Conservation (phyloP, 1,284 basidiomycete species). For the Leccinum subspadiceum region DNA sequence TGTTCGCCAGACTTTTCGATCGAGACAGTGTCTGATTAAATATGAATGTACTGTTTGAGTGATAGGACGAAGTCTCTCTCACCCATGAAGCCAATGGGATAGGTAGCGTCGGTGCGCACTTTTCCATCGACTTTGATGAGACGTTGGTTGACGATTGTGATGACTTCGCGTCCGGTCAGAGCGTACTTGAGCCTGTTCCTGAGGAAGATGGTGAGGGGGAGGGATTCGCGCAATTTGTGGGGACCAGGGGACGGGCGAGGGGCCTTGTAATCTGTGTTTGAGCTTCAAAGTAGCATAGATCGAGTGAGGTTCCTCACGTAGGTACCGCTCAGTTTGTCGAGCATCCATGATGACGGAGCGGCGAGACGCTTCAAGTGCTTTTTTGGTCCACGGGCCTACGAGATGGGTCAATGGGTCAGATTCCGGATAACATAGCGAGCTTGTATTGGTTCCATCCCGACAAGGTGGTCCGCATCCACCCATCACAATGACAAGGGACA, state of each 20-base stretch:
- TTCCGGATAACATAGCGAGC: not conserved
- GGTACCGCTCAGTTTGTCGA: slow-evolving; percentile 98
- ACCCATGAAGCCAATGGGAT: slow-evolving; percentile 98
- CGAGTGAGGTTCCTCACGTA: slow-evolving; percentile 64
- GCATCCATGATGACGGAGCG: slow-evolving; percentile 99
- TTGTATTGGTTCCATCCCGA: slow-evolving; percentile 24
- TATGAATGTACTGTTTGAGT: slow-evolving; percentile 1
- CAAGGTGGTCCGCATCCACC: slow-evolving; percentile 25
- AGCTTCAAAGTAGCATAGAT: slow-evolving; percentile 4
- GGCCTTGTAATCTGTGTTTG: slow-evolving; percentile 52
- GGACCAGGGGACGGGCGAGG: slow-evolving; percentile 97
- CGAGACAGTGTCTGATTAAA: slow-evolving; percentile 80
- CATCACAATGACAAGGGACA: slow-evolving; percentile 5
- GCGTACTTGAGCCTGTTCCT: slow-evolving; percentile 99
- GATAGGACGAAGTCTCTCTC: slow-evolving; percentile 36
- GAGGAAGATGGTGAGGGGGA: slow-evolving; percentile 93
- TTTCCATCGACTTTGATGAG: slow-evolving; percentile 99
- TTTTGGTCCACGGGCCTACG: slow-evolving; percentile 95
- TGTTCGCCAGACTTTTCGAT: slow-evolving; percentile 99
- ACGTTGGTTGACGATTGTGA: slow-evolving; percentile 92
- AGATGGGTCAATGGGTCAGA: slow-evolving; percentile 22
- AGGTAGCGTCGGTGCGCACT: slow-evolving; percentile 97
- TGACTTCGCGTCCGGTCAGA: slow-evolving; percentile 94
- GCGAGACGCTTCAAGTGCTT: slow-evolving; percentile 98
- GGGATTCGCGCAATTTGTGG: slow-evolving; percentile 98